Evolutionary conservation across 352 stramenopile genomes (phyloP), one percentile per base, ranked within the genome.

Genomic region (Phytopythium helicoides): DNA sequence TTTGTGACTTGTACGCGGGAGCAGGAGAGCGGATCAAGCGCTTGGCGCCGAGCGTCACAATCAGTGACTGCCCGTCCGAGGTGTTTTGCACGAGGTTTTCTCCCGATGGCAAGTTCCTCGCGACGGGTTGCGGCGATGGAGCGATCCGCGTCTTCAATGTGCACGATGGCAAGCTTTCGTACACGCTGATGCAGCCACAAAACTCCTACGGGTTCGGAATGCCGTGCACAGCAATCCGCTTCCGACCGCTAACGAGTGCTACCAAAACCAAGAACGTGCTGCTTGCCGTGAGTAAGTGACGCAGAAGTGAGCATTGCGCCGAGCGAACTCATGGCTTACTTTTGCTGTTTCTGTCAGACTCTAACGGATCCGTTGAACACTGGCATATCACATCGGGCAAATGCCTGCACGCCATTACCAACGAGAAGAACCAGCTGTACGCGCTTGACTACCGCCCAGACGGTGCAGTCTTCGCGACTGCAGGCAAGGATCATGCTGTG

Each of bases 381-480:
- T 97, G 89, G 89, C 91, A 97, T 64, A 89, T 97, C 50, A 97
- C 91, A 19, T 95, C 84, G 3, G 84, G 88, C 47, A 96, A 97
- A 64, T 97, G 87, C 62, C 73, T 97, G 37, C 87, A 94, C 61
- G 76, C 84, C n/a, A 95, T 97, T 68, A 76, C 57, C n/a, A 81
- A 94, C 62, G 76, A 83, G 37, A 58, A 91, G 49, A 95, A 95
- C 59, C 90, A 96, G 57, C 64, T 97, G 12, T 97, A 95, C 57
- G 86, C 86, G 39, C 75, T 97, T 3, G 85, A 96, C 63, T 97
- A 97, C 58, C 81, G 85, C 54, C 36, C 52, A 1, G 89, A 97
- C 54, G 89, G 88, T 40, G 72, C 71, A 2, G 76, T 86, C 64
- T 97, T 97, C 57, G 88, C 89, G 9, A 95, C 88, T 6, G 81